phyloP scores from a whole-genome alignment of 768 basidiomycete genomes.

The Leucosporidium yakuticum region DNA sequence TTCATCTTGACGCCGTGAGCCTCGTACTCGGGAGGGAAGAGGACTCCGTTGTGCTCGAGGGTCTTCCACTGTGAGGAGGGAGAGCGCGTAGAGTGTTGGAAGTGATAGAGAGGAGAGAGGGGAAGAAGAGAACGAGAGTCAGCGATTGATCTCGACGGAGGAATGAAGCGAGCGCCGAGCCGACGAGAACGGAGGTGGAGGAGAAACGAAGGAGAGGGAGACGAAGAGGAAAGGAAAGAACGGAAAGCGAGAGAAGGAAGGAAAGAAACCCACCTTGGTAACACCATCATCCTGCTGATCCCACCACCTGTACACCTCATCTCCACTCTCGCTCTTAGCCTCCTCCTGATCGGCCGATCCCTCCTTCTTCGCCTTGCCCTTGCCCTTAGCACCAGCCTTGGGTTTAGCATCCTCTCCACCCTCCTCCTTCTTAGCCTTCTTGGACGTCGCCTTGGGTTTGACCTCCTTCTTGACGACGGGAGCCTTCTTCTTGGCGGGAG shows the following conservation, averaged over 20 bases:
- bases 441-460: conserved; percentile 38
- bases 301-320: conserved; percentile 60
- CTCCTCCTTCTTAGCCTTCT: conserved; percentile 42
- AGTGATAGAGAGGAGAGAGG: background rate
- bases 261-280: conserved; percentile 45
- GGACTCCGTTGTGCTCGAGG: conserved; percentile 87
- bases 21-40: conserved; percentile 93
- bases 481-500: conserved; percentile 44
- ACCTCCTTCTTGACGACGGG: conserved; percentile 21
- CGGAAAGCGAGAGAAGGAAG: background rate
- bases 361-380: conserved; percentile 48
- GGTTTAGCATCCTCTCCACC: conserved; percentile 36
- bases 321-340: conserved; percentile 47
- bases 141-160: no score
- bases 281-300: conserved; percentile 54
- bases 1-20: conserved; percentile 83
- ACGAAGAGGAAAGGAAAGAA: no score
- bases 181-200: no score
- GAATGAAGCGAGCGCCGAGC: no score
- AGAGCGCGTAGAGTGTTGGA: conserved; percentile 12
- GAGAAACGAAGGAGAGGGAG: no score
- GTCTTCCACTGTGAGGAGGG: conserved; percentile 77
- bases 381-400: conserved; percentile 43
- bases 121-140: no score
- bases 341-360: conserved; percentile 48